A percentile compares a stretch with the other conserved stretches of the same genome.
Conservation (phyloP, 148 eudicot genomes). For the Amaranthus hypochondriacus region DNA sequence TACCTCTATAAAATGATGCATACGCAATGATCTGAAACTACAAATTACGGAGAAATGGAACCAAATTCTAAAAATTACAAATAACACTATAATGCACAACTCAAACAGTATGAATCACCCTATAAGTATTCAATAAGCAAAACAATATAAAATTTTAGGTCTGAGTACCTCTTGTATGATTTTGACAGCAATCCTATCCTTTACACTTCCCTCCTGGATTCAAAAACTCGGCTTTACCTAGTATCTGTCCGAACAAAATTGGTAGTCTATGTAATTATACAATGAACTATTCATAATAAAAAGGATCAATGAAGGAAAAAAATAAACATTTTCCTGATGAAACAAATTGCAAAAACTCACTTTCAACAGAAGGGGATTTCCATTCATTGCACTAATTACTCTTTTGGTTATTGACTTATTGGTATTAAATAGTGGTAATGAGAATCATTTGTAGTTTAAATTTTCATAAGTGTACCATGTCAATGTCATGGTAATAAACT, state of each 20-base stretch:
- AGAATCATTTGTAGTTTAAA: too few relatives aligned
- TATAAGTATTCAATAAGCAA: background rate
- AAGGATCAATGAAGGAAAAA: too few relatives aligned
- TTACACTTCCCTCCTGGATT: constrained; percentile 97
- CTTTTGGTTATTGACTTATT: too few relatives aligned
- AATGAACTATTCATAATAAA: background rate
- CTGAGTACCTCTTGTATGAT: constrained; percentile 81
- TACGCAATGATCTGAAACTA: background rate
- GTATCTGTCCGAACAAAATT: constrained; percentile 48
- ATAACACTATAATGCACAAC: background rate
- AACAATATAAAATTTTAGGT: background rate
- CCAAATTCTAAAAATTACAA: background rate
- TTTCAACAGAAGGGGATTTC: too few relatives aligned
- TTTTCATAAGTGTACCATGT: too few relatives aligned
- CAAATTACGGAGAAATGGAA: background rate
- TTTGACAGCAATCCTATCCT: constrained; percentile 89
- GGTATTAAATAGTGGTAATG: too few relatives aligned
- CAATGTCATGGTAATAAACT: too few relatives aligned
- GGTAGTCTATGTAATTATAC: background rate
- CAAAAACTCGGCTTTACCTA: constrained; percentile 91
- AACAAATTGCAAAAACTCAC: too few relatives aligned
- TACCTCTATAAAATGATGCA: too few relatives aligned
- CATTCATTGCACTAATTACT: too few relatives aligned
- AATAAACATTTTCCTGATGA: too few relatives aligned
- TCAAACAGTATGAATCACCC: background rate